Conservation (phyloP, 2,329 filamentous ascomycete species). For the Penicillium psychrosexuale region DNA sequence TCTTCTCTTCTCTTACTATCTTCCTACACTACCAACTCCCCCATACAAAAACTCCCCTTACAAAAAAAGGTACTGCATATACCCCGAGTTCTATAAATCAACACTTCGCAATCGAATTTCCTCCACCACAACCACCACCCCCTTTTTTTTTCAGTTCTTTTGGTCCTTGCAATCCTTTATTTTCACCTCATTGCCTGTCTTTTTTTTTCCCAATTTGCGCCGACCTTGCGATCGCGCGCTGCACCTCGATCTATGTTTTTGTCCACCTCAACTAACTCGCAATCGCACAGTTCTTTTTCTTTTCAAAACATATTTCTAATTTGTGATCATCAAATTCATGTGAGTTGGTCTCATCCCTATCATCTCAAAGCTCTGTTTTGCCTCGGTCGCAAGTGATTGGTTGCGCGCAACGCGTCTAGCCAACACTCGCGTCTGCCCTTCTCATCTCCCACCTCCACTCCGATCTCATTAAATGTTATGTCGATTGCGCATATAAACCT, state of each 20-base stretch:
- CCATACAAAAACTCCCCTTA: slow-evolving; percentile 34
- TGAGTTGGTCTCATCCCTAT: slow-evolving; percentile 2
- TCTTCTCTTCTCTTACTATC: slow-evolving; percentile 29
- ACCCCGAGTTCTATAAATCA: slow-evolving; percentile 9
- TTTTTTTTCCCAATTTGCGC: slow-evolving; percentile 13
- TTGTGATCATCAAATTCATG: slow-evolving; percentile 1
- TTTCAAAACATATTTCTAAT: background rate
- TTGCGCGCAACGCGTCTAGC: slow-evolving; percentile 8
- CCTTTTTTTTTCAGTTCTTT: slow-evolving; percentile 15
- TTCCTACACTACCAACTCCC: slow-evolving; percentile 33
- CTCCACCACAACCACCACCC: slow-evolving; percentile 27
- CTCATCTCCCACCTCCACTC: background rate
- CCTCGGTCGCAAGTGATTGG: slow-evolving; percentile 1
- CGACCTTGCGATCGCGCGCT: slow-evolving; percentile 15
- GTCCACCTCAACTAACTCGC: slow-evolving; percentile 1
- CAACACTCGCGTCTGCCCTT: background rate
- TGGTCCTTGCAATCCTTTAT: slow-evolving; percentile 11
- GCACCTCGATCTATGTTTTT: slow-evolving; percentile 1
- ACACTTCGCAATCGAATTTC: slow-evolving; percentile 18
- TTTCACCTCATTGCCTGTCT: slow-evolving; percentile 9
- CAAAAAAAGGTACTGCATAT: slow-evolving; percentile 39
- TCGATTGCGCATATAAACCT: background rate
- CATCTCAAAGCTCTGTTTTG: background rate
- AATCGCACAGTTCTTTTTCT: slow-evolving; percentile 1
- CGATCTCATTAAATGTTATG: background rate